phyloP scores from a whole-genome alignment of 2,329 filamentous ascomycete species.

The Aspergillus caelatus region DNA sequence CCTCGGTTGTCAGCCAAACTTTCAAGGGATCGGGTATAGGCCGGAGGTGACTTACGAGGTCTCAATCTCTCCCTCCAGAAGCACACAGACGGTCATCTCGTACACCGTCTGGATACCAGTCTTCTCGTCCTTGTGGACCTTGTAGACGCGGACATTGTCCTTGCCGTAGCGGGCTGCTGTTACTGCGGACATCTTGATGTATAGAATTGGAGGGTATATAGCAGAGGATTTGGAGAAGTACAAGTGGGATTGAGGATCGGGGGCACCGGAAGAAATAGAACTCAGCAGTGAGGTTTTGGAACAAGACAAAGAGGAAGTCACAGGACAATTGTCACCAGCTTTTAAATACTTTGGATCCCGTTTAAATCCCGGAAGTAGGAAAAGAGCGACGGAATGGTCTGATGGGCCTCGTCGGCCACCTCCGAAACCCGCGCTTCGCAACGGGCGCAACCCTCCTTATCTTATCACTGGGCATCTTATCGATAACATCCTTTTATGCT shows the following conservation, averaged over 20 bases:
- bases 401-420: slow-evolving; percentile 36
- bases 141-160: slow-evolving; percentile 98
- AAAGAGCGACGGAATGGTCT: slow-evolving; percentile 20
- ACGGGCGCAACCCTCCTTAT: slow-evolving; percentile 33
- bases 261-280: background rate
- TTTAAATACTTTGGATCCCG: slow-evolving; percentile 13
- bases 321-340: background rate
- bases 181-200: slow-evolving; percentile 41
- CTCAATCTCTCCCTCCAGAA: slow-evolving; percentile 92
- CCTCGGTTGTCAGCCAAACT: slow-evolving; percentile 2
- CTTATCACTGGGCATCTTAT: slow-evolving; percentile 27
- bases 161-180: slow-evolving; percentile 59
- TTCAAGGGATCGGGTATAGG: background rate
- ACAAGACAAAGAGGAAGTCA: background rate
- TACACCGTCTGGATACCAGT: slow-evolving; percentile 81
- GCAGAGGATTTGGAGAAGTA: background rate
- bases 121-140: slow-evolving; percentile 78
- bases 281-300: background rate
- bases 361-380: slow-evolving; percentile 6
- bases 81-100: slow-evolving; percentile 92
- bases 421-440: slow-evolving; percentile 38
- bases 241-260: background rate
- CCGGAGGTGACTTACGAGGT: slow-evolving; percentile 60
- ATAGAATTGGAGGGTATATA: background rate
- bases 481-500: background rate